These are phyloP conservation scores for Alternaria gaisen DNA, from an alignment of 2,329 filamentous ascomycete species.

Conservation along the genomic window DNA sequence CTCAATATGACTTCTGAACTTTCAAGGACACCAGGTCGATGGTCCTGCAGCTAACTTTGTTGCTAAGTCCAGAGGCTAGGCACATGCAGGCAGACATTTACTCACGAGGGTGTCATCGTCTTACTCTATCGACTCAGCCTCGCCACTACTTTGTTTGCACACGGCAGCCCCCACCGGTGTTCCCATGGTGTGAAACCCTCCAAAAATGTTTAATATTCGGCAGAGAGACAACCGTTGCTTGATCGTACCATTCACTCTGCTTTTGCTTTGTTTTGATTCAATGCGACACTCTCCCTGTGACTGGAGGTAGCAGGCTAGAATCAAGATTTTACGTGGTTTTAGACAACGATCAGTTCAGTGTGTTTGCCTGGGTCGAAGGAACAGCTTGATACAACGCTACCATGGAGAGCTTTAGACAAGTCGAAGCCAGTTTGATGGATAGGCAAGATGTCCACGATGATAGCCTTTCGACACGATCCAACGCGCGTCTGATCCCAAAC, in stretches of 20 bases:
- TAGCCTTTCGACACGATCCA: background rate
- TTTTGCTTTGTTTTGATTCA: background rate
- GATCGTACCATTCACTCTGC: background rate
- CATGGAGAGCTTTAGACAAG: background rate
- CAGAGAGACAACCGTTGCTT: too few species aligned
- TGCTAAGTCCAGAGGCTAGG: background rate
- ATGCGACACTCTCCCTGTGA: background rate
- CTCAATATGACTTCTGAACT: background rate
- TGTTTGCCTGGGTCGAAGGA: background rate
- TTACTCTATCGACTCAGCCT: background rate
- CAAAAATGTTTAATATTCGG: background rate
- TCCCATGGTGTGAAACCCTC: background rate
- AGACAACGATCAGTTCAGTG: background rate
- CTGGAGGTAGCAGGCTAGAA: background rate
- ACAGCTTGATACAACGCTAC: background rate
- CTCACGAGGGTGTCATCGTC: background rate
- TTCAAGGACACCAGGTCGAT: background rate
- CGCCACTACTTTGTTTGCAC: background rate
- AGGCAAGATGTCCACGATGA: background rate
- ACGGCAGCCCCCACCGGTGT: background rate
- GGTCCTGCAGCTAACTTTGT: background rate
- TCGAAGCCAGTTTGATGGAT: background rate
- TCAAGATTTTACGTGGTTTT: background rate
- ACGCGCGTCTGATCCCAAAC: background rate
- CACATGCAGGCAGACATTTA: background rate